Evolutionary conservation across 2,329 filamentous ascomycete genomes (phyloP), one percentile per base, ranked within the genome.

Genomic region (Elsinoe fawcettii): DNA sequence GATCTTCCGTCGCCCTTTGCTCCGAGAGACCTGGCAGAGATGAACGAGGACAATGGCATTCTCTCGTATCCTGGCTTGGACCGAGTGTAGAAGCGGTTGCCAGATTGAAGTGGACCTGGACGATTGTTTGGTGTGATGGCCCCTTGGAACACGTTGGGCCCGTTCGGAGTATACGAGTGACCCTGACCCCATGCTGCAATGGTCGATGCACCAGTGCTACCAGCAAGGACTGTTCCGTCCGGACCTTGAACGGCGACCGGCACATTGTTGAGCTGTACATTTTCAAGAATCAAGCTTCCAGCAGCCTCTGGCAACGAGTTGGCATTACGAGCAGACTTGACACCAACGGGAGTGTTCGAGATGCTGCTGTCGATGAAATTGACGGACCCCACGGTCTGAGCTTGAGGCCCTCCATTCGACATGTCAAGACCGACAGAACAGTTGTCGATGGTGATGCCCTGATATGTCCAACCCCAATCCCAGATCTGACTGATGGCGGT

Each of bases 401-500:
- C 71, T 3, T 66, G 67, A 22, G 65, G 62, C 14, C 71, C 74
- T 1, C 73, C 75, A 23, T 68, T 69, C 2, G 68, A 67, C 63
- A 83, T 77, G 51, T 80, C 75, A 3, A 85, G 65, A 3, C 77
- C 81, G 34, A 77, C 72, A 2, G 67, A 65, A 63, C 79, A 82
- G 64, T 80, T 80, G 55, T 43, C 25, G 51, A 55, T 55, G 7
- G 34, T 25, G 20, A 55, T 39, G 7, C 23, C 51, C 20, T 39
- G 37, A 9, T 43, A 55, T 12, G 51, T 55, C 51, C 51, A 55
- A 18, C 51, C 77, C 89, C 89, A 95, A 75, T 92, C 88, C 90
- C 90, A 95, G 77, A 90, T 90, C 84, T 93, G 86, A 74, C 81
- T 88, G 62, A 95, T 83, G 60, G 87, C 90, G 2, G 88, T 93